phyloP scores from a whole-genome alignment of 306 rosid genomes.

The Dryas drummondii region DNA sequence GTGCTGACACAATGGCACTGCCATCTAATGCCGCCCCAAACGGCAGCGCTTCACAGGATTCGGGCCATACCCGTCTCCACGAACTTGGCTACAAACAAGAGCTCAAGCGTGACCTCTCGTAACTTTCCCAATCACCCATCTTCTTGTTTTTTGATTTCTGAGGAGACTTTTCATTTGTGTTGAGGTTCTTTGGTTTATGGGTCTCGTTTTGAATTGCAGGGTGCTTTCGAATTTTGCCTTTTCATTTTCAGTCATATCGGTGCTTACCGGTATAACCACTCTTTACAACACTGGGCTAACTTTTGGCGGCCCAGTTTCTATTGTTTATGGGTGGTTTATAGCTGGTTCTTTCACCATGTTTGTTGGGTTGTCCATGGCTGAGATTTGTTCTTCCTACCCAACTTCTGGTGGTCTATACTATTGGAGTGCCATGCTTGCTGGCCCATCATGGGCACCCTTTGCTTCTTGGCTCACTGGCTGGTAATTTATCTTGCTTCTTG shows the following conservation, averaged over 20 bases:
- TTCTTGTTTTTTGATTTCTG: not conserved
- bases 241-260: constrained; percentile 91
- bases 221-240: constrained; percentile 82
- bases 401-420: constrained; percentile 97
- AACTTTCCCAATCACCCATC: constrained; percentile 15
- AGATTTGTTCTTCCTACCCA: constrained; percentile 91
- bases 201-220: constrained; percentile 46
- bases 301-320: constrained; percentile 80
- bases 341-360: constrained; percentile 76
- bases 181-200: constrained; percentile 1
- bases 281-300: constrained; percentile 82
- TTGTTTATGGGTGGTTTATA: constrained; percentile 82
- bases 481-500: constrained; percentile 36
- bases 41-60: constrained; percentile 46
- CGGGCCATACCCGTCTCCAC: constrained; percentile 83
- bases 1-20: constrained; percentile 25
- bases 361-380: constrained; percentile 92
- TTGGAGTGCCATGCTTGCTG: constrained; percentile 99
- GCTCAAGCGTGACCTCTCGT: constrained; percentile 98
- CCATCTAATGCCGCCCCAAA: constrained; percentile 30
- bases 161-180: not conserved
- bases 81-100: constrained; percentile 98
- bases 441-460: constrained; percentile 88
- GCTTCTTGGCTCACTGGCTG: constrained; percentile 99
- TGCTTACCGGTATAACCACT: constrained; percentile 85